Percentiles rank a stretch among this genome's conserved stretches.
Conservation (phyloP, 805 yeast species). For the Metschnikowia bowlesiae region DNA sequence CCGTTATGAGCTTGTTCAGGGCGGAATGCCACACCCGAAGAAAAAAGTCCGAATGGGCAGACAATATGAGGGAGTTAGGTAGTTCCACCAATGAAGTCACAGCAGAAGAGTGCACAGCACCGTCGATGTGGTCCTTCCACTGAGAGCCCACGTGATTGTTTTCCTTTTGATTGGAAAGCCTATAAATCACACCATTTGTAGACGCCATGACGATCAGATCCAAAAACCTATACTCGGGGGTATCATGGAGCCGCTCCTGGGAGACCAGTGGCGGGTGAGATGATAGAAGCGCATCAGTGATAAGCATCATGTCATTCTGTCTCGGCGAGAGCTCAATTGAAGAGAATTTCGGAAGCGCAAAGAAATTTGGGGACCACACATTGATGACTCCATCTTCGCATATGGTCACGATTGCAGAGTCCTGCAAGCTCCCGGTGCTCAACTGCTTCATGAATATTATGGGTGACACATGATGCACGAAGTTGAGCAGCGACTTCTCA, state of each 20-base stretch:
- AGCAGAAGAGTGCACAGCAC: constrained; percentile 3
- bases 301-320: not conserved
- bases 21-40: constrained; percentile 12
- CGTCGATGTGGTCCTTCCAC: not conserved
- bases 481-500: constrained; percentile 1
- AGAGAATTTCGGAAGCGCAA: constrained; percentile 17
- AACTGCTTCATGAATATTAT: constrained; percentile 13
- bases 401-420: constrained; percentile 12
- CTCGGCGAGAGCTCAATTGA: constrained; percentile 7
- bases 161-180: constrained; percentile 9
- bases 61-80: constrained; percentile 7
- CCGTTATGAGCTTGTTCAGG: constrained; percentile 1
- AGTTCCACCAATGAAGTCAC: constrained; percentile 9
- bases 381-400: constrained; percentile 18
- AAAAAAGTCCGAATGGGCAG: constrained; percentile 16
- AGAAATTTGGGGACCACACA: constrained; percentile 18
- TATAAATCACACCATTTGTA: constrained; percentile 7
- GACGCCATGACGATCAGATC: constrained; percentile 11
- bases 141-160: not conserved
- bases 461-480: constrained; percentile 14
- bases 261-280: not conserved
- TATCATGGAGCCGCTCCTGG: constrained; percentile 7
- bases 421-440: constrained; percentile 4
- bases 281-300: not conserved
- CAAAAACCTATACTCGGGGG: constrained; percentile 14